Percentiles rank a stretch among this genome's conserved stretches.
Evolutionary conservation across 768 basidiomycete genomes (phyloP).

Genomic region (Mycena filopes): DNA sequence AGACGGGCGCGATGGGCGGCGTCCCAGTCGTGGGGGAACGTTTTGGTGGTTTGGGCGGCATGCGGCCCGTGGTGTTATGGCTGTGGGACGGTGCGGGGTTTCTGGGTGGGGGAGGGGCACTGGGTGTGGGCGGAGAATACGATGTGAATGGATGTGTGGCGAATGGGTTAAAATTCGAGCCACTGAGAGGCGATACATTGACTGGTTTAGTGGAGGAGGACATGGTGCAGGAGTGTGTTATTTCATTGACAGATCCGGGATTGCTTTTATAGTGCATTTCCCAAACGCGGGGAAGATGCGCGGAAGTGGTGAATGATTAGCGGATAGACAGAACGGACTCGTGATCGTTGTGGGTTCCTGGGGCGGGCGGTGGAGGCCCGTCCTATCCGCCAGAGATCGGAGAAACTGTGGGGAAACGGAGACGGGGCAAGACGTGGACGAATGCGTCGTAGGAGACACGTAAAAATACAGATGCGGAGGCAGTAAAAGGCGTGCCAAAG

Average conservation of each 20-base stretch:
- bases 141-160: slow-evolving; percentile 33
- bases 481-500: slow-evolving; percentile 11
- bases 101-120: slow-evolving; percentile 17
- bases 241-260: neutral
- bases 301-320: slow-evolving; percentile 20
- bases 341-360: slow-evolving; percentile 20
- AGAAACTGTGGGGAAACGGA: slow-evolving; percentile 23
- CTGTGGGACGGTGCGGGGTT: slow-evolving; percentile 22
- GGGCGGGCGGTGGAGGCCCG: slow-evolving; percentile 7
- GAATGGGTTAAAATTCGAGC: slow-evolving; percentile 31
- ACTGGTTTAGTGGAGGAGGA: slow-evolving; percentile 8
- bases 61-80: slow-evolving; percentile 11
- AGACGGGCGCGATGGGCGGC: slow-evolving; percentile 19
- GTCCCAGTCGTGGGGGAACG: slow-evolving; percentile 22
- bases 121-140: slow-evolving; percentile 26
- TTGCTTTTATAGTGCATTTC: slow-evolving; percentile 24
- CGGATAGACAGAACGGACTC: slow-evolving; percentile 21
- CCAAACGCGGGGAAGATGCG: slow-evolving; percentile 15
- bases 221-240: slow-evolving; percentile 3
- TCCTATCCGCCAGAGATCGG: slow-evolving; percentile 10
- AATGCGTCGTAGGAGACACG: neutral
- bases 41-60: slow-evolving; percentile 10
- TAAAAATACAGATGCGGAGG: slow-evolving; percentile 22
- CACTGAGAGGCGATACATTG: slow-evolving; percentile 26
- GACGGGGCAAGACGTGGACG: neutral